Evolutionary conservation across 371 early-diverging fungal genomes (phyloP).

Genomic region (Mucor lusitanicus): DNA sequence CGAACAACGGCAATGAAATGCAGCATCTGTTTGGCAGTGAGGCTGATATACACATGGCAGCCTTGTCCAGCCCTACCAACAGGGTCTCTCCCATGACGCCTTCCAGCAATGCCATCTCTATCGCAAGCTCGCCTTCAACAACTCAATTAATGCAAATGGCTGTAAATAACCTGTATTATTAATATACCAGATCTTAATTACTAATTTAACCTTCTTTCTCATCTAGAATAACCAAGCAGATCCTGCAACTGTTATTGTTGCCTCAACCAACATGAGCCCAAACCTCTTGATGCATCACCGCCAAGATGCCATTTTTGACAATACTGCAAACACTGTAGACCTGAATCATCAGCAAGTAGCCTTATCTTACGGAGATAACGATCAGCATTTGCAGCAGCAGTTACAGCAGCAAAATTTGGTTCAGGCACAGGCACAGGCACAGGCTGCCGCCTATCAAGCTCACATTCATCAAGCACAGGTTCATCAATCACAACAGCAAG

Average conservation of each 20-base stretch:
- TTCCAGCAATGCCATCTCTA: background rate
- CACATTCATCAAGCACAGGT: background rate
- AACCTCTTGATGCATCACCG: background rate
- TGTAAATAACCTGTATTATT: background rate
- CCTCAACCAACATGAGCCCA: background rate
- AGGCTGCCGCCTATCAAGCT: slow-evolving; percentile 7
- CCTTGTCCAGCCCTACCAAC: background rate
- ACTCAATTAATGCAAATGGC: slow-evolving; percentile 10
- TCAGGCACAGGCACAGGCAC: slow-evolving; percentile 9
- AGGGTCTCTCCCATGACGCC: background rate
- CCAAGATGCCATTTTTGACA: slow-evolving; percentile 4
- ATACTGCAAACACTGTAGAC: background rate
- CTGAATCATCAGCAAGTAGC: background rate
- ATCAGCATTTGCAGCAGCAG: slow-evolving; percentile 4
- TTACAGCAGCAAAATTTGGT: slow-evolving; percentile 20
- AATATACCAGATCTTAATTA: background rate
- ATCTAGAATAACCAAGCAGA: slow-evolving; percentile 3
- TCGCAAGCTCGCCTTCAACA: slow-evolving; percentile 5
- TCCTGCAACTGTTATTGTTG: background rate
- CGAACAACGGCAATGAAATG: background rate
- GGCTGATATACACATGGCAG: background rate
- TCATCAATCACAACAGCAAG: slow-evolving; percentile 1
- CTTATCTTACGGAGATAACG: background rate
- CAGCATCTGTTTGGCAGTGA: background rate
- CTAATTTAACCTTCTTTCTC: background rate